phyloP scores from a whole-genome alignment of 352 stramenopile genomes.

The Albugo laibachii region DNA sequence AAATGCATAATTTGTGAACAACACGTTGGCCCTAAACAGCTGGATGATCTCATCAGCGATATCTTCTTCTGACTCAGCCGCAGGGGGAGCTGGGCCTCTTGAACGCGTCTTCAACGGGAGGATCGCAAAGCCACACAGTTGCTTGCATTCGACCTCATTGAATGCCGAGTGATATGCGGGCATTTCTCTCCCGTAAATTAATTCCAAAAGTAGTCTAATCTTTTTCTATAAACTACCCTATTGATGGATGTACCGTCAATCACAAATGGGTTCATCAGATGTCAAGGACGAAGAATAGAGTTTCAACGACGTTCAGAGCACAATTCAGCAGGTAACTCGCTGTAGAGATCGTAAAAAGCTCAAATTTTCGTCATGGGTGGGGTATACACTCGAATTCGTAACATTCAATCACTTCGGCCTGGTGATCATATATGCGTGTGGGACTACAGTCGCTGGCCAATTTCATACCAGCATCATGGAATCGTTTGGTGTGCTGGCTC shows the following conservation, averaged over 20 bases:
- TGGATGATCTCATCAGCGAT: conserved; percentile 87
- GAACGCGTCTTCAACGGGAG: conserved; percentile 80
- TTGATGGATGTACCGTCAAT: too few species aligned
- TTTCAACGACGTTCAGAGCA: too few species aligned
- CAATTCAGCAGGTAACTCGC: too few species aligned
- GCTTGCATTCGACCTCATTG: conserved; percentile 42
- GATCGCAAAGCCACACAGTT: conserved; percentile 75
- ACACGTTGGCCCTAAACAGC: conserved; percentile 85
- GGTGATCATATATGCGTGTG: conserved; percentile 75
- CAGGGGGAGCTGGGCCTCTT: conserved; percentile 64
- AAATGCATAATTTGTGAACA: conserved; percentile 90
- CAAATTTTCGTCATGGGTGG: conserved; percentile 29
- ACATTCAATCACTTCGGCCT: conserved; percentile 47
- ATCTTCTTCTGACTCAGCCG: conserved; percentile 66
- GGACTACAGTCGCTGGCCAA: conserved; percentile 69
- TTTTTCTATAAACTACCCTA: too few species aligned
- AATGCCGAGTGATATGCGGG: conserved; percentile 86
- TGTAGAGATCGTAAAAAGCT: too few species aligned
- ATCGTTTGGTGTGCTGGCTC: conserved; percentile 68
- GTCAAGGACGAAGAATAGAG: too few species aligned
- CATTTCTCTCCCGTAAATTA: conserved; percentile 14
- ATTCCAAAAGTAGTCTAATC: too few species aligned
- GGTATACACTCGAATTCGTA: conserved; percentile 60
- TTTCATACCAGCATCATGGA: conserved; percentile 73
- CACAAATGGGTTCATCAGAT: too few species aligned